These are phyloP conservation scores for Paragyromitra xinjiangensis DNA, from an alignment of 495 filamentous ascomycete genomes.

Conservation along the genomic window DNA sequence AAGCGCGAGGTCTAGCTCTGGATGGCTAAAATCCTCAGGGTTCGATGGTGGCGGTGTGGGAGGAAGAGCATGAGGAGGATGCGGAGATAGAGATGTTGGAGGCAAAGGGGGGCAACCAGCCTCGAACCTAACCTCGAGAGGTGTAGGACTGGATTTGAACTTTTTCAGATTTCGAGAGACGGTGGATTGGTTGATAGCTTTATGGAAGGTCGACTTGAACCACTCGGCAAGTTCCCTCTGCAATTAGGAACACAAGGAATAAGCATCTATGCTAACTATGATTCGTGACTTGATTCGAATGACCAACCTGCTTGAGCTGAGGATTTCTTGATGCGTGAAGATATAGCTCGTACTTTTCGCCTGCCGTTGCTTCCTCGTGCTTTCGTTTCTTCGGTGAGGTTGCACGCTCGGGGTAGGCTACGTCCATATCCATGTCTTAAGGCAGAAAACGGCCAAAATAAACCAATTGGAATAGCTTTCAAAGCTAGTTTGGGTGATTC, in stretches of 20 bases:
- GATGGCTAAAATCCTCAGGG: slow-evolving; percentile 44
- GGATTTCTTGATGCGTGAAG: slow-evolving; percentile 51
- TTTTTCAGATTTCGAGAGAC: slow-evolving; percentile 57
- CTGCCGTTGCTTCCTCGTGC: slow-evolving; percentile 54
- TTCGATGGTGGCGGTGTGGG: slow-evolving; percentile 49
- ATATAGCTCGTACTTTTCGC: slow-evolving; percentile 54
- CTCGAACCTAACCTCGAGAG: slow-evolving; percentile 47
- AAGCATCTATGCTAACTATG: slow-evolving; percentile 27
- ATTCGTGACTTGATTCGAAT: slow-evolving; percentile 12
- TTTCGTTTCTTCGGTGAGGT: slow-evolving; percentile 54
- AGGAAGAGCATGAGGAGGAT: slow-evolving; percentile 42
- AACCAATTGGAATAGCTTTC: slow-evolving; percentile 45
- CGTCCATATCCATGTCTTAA: slow-evolving; percentile 45
- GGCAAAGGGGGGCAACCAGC: slow-evolving; percentile 44
- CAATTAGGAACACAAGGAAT: slow-evolving; percentile 9
- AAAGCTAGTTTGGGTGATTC: slow-evolving; percentile 47
- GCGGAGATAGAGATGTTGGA: slow-evolving; percentile 15
- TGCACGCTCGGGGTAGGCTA: slow-evolving; percentile 45
- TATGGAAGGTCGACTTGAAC: slow-evolving; percentile 53
- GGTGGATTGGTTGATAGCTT: slow-evolving; percentile 57
- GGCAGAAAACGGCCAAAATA: slow-evolving; percentile 40
- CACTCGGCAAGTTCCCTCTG: slow-evolving; percentile 57
- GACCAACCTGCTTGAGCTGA: slow-evolving; percentile 56
- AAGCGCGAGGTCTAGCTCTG: slow-evolving; percentile 45
- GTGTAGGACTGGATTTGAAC: slow-evolving; percentile 53